These are phyloP conservation scores for Alisma plantagoaquatica DNA, from an alignment of 106 monocot species.

Conservation along the genomic window DNA sequence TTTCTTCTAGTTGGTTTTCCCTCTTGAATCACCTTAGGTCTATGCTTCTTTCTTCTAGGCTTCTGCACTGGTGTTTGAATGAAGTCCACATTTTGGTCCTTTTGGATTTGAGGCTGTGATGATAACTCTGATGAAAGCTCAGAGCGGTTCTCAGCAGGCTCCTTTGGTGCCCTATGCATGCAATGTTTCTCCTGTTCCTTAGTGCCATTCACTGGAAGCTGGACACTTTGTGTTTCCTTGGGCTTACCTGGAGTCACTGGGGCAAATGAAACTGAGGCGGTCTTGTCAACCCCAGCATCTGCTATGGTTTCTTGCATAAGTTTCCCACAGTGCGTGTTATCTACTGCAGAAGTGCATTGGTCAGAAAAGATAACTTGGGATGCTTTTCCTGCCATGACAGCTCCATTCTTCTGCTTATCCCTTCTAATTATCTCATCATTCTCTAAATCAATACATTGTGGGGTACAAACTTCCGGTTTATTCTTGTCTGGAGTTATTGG, in stretches of 20 bases:
- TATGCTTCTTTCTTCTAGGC: constrained; percentile 39
- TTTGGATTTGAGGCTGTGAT: background rate
- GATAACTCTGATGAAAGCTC: background rate
- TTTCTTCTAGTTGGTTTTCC: constrained; percentile 30
- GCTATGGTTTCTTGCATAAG: too few relatives aligned
- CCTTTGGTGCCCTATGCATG: background rate
- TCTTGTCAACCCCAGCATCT: background rate
- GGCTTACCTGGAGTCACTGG: constrained; percentile 8
- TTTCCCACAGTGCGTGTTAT: background rate
- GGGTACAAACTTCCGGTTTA: too few relatives aligned
- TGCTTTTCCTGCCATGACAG: too few relatives aligned
- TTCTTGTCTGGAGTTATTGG: too few relatives aligned
- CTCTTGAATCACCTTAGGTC: constrained; percentile 61
- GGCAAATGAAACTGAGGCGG: background rate
- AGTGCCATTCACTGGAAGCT: background rate
- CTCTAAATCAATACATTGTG: too few relatives aligned
- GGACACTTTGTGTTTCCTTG: background rate
- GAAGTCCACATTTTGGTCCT: constrained; percentile 22
- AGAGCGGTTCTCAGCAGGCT: too few relatives aligned
- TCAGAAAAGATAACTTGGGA: background rate
- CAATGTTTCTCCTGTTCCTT: background rate
- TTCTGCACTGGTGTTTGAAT: constrained; percentile 33
- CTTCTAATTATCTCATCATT: too few relatives aligned
- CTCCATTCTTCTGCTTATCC: too few relatives aligned
- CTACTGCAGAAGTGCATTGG: background rate